phyloP scores from a whole-genome alignment of 495 filamentous ascomycete genomes.

The Xanthoparmelia taractica region DNA sequence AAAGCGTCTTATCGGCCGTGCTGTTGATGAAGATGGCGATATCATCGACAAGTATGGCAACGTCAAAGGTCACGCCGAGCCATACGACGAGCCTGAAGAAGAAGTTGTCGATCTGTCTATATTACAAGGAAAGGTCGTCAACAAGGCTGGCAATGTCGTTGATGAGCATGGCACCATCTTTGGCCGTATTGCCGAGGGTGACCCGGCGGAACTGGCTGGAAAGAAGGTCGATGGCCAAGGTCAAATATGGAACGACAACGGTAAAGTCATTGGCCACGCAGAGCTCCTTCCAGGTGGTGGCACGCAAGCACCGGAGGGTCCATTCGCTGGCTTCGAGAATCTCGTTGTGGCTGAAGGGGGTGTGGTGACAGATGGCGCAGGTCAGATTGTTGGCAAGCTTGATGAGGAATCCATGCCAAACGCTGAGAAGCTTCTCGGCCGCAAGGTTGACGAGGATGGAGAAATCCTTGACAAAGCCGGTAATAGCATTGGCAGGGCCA shows the following conservation, averaged over 20 bases:
- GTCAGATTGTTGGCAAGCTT: conserved; percentile 65
- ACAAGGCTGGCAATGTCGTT: conserved; percentile 79
- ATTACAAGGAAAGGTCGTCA: conserved; percentile 75
- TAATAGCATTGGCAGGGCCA: conserved; percentile 71
- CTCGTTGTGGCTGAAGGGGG: conserved; percentile 70
- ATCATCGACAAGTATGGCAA: conserved; percentile 75
- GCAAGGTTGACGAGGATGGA: conserved; percentile 73
- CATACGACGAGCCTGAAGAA: conserved; percentile 52
- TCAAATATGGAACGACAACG: conserved; percentile 71
- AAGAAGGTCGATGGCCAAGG: conserved; percentile 77
- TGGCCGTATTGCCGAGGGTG: conserved; percentile 68
- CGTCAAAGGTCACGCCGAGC: conserved; percentile 67
- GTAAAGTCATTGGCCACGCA: conserved; percentile 68
- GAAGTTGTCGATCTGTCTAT: conserved; percentile 57
- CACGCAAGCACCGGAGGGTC: conserved; percentile 62
- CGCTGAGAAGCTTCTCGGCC: conserved; percentile 60
- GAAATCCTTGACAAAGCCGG: conserved; percentile 77
- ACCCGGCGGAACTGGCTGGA: conserved; percentile 60
- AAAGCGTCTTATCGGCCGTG: conserved; percentile 64
- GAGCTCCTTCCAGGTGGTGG: conserved; percentile 71
- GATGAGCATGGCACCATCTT: conserved; percentile 65
- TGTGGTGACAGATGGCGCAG: conserved; percentile 53
- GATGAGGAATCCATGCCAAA: conserved; percentile 53
- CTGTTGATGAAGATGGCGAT: conserved; percentile 76
- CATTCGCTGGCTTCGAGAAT: conserved; percentile 70